Evolutionary conservation across 768 basidiomycete species (phyloP).

Genomic region (Strobilomyces dryophilus): DNA sequence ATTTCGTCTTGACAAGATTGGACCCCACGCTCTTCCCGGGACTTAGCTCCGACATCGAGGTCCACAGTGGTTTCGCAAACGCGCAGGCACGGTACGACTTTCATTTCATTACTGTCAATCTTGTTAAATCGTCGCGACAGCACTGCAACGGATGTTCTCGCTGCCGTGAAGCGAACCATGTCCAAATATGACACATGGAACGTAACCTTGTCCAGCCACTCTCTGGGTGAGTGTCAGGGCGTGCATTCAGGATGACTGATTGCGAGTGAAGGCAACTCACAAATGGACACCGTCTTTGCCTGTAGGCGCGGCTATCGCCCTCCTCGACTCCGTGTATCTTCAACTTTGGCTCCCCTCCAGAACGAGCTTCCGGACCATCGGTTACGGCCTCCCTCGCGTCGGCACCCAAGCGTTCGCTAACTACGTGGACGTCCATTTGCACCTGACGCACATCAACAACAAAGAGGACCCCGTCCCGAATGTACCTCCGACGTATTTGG

Average conservation of each 20-base stretch:
- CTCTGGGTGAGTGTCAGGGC: slow-evolving; percentile 29
- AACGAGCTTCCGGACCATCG: slow-evolving; percentile 30
- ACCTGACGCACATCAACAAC: slow-evolving; percentile 56
- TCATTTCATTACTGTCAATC: not conserved
- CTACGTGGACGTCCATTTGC: slow-evolving; percentile 44
- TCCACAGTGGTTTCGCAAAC: slow-evolving; percentile 44
- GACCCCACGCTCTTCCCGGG: slow-evolving; percentile 49
- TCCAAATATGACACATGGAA: slow-evolving; percentile 30
- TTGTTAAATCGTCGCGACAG: slow-evolving; percentile 16
- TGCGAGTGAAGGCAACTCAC: too few relatives aligned
- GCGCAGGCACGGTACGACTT: slow-evolving; percentile 41
- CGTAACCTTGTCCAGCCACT: slow-evolving; percentile 46
- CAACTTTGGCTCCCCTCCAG: slow-evolving; percentile 33
- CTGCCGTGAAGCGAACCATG: slow-evolving; percentile 43
- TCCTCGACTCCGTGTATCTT: slow-evolving; percentile 40
- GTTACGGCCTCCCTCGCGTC: slow-evolving; percentile 38
- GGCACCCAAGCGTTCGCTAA: slow-evolving; percentile 61
- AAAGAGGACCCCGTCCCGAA: slow-evolving; percentile 38
- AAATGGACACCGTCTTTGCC: too few relatives aligned
- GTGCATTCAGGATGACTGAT: not conserved
- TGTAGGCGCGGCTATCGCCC: slow-evolving; percentile 34
- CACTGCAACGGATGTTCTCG: slow-evolving; percentile 38
- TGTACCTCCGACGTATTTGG: slow-evolving; percentile 32
- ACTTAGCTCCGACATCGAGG: slow-evolving; percentile 36
- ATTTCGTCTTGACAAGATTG: slow-evolving; percentile 34